These are phyloP conservation scores for Suillus subalutaceus DNA, from an alignment of 768 basidiomycete genomes.

Conservation along the genomic window DNA sequence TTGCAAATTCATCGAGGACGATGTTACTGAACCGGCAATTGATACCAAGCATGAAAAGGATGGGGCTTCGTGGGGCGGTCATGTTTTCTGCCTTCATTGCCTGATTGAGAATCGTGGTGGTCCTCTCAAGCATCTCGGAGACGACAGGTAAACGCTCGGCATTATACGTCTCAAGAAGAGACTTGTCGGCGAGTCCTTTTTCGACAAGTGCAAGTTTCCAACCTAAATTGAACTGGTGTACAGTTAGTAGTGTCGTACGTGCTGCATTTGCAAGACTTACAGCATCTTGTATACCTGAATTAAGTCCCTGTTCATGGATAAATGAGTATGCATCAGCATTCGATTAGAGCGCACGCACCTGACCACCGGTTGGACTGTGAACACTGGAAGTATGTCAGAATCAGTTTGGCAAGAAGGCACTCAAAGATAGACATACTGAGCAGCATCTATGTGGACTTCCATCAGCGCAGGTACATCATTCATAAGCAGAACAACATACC, in stretches of 20 bases:
- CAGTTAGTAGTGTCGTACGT: background rate
- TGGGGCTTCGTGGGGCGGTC: slow-evolving; percentile 21
- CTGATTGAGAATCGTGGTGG: slow-evolving; percentile 22
- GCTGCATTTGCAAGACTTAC: slow-evolving; percentile 26
- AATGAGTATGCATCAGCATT: background rate
- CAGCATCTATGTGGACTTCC: background rate
- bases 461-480: background rate
- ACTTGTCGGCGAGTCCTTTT: slow-evolving; percentile 23
- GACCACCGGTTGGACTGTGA: background rate
- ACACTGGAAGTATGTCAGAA: background rate
- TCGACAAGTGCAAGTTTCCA: slow-evolving; percentile 32
- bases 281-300: slow-evolving; percentile 40
- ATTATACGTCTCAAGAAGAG: slow-evolving; percentile 29
- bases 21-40: slow-evolving; percentile 19
- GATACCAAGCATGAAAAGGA: slow-evolving; percentile 34
- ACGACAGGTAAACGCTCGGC: slow-evolving; percentile 32
- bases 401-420: background rate
- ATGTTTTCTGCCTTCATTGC: slow-evolving; percentile 7
- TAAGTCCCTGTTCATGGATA: slow-evolving; percentile 34
- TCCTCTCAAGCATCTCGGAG: slow-evolving; percentile 30
- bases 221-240: slow-evolving; percentile 22
- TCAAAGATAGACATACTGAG: background rate
- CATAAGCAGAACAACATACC: slow-evolving; percentile 3
- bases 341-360: background rate
- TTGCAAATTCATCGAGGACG: slow-evolving; percentile 12